Base-by-base conservation (phyloP, 345 rosid genomes). In the Boechera retrofracta region DNA sequence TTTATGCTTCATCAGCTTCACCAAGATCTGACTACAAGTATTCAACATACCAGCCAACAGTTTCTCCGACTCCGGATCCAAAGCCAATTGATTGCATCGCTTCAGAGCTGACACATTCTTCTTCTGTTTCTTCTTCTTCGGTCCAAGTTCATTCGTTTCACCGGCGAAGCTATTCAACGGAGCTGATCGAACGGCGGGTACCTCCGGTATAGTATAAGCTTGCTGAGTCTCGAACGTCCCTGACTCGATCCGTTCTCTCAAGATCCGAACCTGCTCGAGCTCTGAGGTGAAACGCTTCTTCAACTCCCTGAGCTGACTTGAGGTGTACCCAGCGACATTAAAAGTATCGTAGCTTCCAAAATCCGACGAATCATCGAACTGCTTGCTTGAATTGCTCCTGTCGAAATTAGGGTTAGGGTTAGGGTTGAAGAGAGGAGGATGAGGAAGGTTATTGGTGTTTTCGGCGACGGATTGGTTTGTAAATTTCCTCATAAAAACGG, bases 1-100 rank as follows among this genome's bases (percentile, higher is more conserved):
- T 58, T 88, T 88, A 59, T 82, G 88, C 79, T 87, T 90, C 96
- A 90, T 90, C 84, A 90, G 80, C 77, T 87, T 90, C 5, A 58
- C 79, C 84, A 90, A 79, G 77, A 87, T 90, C 80, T 87, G 91
- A 21, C 80, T 65, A 64, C 91, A 89, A 10, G 52, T 78, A 78
- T 74, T 86, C 86, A 87, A 16, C 84, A 69, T 70, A 54, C 61
- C 33, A 0, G 54, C 24, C 61, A 69, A 18, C 26, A 4, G 0
- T 6, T 54, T 77, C 51, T 69, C 70, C 48, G 71, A 53, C 31
- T 52, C 58, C 26, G 51, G 70, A 62, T 76, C 49, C 56, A 18
- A 49, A 29, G 31, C 32, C 39, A 5, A 66, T 72, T 78, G 78
- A 62, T 75, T 83, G 47, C 82, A 76, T 51, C 69, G 84, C 39